These are phyloP conservation scores for Nakazawaea sp. DNA, from an alignment of 805 yeast genomes.

Conservation along the genomic window DNA sequence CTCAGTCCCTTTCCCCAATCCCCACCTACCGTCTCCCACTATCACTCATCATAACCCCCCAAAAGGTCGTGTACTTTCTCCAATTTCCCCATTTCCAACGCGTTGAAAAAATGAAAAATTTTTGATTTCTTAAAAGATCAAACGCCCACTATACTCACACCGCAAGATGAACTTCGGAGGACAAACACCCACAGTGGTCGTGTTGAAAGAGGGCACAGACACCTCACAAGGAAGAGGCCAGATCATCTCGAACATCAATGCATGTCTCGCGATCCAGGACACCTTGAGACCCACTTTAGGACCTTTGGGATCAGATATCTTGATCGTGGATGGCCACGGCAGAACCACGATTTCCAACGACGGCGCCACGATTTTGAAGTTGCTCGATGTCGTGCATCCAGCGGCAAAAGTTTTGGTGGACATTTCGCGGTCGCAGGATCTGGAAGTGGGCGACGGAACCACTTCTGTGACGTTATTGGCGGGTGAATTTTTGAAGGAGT, in stretches of 20 bases:
- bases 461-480: conserved; percentile 93
- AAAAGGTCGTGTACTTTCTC: neutral
- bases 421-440: conserved; percentile 93
- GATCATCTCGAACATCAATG: conserved; percentile 90
- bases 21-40: neutral
- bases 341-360: conserved; percentile 95
- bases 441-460: conserved; percentile 98
- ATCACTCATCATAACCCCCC: neutral
- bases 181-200: conserved; percentile 97
- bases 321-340: conserved; percentile 78
- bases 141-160: neutral
- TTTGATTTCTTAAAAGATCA: neutral
- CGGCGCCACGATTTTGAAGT: conserved; percentile 92
- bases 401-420: conserved; percentile 96
- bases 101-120: conserved; percentile 2
- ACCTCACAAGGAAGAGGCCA: conserved; percentile 96
- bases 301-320: conserved; percentile 93
- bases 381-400: conserved; percentile 94
- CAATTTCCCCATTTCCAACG: neutral
- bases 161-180: conserved; percentile 73
- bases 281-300: conserved; percentile 93
- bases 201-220: conserved; percentile 96
- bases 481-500: conserved; percentile 89
- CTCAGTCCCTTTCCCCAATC: neutral
- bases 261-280: conserved; percentile 95